Percentiles rank a stretch among this genome's conserved stretches.
These are phyloP conservation scores for Picea abies DNA, from an alignment of 83 land plant genomes.

Conservation along the genomic window DNA sequence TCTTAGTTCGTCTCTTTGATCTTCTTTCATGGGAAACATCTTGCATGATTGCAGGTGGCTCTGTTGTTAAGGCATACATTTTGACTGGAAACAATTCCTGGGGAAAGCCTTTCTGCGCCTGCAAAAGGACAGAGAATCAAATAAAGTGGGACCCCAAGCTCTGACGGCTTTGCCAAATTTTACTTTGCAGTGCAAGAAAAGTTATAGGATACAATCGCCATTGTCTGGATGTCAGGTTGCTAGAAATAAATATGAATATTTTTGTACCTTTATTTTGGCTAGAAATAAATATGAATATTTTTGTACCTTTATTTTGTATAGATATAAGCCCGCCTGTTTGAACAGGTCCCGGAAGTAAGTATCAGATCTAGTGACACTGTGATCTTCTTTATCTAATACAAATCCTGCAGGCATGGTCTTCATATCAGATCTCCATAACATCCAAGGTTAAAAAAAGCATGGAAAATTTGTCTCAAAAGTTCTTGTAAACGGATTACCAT, in stretches of 20 bases:
- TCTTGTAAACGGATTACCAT: slow-evolving; percentile 39
- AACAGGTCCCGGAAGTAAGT: slow-evolving; percentile 63
- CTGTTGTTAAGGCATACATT: slow-evolving; percentile 67
- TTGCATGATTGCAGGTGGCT: slow-evolving; percentile 22
- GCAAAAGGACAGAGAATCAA: neutral
- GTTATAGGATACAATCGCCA: neutral
- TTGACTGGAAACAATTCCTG: slow-evolving; percentile 67
- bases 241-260: neutral
- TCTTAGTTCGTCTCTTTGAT: slow-evolving; percentile 13
- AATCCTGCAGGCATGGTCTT: slow-evolving; percentile 42
- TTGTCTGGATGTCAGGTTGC: neutral
- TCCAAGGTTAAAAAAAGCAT: too few relatives aligned
- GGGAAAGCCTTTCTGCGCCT: slow-evolving; percentile 76
- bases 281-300: neutral
- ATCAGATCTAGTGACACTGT: slow-evolving; percentile 77
- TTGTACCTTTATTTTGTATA: slow-evolving; percentile 51
- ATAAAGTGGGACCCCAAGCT: neutral
- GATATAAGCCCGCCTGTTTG: slow-evolving; percentile 41
- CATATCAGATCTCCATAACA: neutral
- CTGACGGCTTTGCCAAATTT: neutral
- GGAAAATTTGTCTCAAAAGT: neutral
- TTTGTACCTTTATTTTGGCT: slow-evolving; percentile 45
- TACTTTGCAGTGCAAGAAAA: neutral
- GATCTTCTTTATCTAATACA: slow-evolving; percentile 70
- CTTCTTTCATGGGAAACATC: slow-evolving; percentile 19